Percentiles rank a stretch among this genome's conserved stretches.
phyloP scores from a whole-genome alignment of 1,284 basidiomycete genomes.

The Rhodotorula glutinis region DNA sequence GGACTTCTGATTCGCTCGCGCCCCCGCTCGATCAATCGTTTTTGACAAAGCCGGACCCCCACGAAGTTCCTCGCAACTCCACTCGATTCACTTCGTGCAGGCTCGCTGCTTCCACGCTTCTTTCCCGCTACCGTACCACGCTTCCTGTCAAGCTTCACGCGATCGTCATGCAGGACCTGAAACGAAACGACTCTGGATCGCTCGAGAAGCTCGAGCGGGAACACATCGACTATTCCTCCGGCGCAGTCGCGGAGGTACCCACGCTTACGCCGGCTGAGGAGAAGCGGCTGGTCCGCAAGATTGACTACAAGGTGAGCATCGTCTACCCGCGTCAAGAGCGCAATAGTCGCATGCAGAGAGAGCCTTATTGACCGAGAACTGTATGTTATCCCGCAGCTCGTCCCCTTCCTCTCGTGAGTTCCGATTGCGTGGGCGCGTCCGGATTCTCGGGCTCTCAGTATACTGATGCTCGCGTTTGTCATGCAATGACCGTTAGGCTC shows the following conservation, averaged over 20 bases:
- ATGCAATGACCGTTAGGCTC: constrained; percentile 3
- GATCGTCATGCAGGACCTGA: not conserved
- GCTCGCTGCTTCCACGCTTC: no score
- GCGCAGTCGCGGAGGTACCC: not conserved
- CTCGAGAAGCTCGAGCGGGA: constrained; percentile 16
- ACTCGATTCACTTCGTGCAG: not conserved
- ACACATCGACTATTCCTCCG: not conserved
- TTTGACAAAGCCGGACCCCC: not conserved
- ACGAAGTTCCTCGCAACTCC: not conserved
- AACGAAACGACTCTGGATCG: not conserved
- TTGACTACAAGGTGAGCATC: constrained; percentile 32
- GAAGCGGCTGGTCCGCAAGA: constrained; percentile 30
- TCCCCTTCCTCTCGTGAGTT: constrained; percentile 34
- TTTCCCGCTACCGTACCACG: not conserved
- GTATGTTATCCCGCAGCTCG: constrained; percentile 11
- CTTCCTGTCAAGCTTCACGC: not conserved
- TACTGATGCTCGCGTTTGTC: no score
- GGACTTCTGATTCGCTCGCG: not conserved
- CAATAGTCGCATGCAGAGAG: no score
- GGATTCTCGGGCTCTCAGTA: no score
- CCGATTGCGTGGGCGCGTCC: no score
- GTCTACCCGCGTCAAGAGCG: no score
- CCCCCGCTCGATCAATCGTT: not conserved
- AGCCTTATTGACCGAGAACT: not conserved
- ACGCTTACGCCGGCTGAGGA: constrained; percentile 15